Conservation (phyloP, 495 filamentous ascomycete genomes). For the Talaromyces thailandensis region DNA sequence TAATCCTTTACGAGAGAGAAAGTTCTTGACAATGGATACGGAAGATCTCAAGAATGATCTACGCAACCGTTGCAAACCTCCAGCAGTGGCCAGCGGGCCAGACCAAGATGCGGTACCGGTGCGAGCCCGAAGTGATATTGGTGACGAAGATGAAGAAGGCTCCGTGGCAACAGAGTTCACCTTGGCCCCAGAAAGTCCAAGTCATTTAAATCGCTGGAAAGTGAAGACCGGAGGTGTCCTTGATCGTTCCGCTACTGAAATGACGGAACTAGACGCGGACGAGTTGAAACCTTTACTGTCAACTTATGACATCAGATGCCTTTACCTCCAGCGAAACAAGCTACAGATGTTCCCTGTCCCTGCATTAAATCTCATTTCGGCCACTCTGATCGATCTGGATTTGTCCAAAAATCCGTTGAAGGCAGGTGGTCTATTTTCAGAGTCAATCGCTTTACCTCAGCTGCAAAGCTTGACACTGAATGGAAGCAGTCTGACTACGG, state of each 20-base stretch:
- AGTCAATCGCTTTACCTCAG: conserved; percentile 54
- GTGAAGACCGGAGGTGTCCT: conserved; percentile 63
- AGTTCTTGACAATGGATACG: conserved; percentile 67
- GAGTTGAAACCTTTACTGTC: conserved; percentile 34
- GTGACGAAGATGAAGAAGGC: conserved; percentile 29
- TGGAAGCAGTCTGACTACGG: conserved; percentile 55
- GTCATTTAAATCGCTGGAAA: conserved; percentile 39
- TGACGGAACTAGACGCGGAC: conserved; percentile 37
- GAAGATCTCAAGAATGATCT: conserved; percentile 77
- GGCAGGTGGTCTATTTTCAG: conserved; percentile 47
- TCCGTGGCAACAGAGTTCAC: conserved; percentile 39
- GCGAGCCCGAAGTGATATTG: conserved; percentile 25
- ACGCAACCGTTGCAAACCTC: conserved; percentile 56
- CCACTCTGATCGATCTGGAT: conserved; percentile 64
- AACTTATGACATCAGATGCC: conserved; percentile 37
- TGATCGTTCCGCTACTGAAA: conserved; percentile 59
- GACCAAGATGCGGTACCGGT: conserved; percentile 20
- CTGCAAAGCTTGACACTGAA: conserved; percentile 68
- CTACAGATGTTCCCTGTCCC: conserved; percentile 56
- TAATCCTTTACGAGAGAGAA: conserved; percentile 83
- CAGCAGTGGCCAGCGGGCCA: conserved; percentile 7
- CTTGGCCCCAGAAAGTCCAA: conserved; percentile 31
- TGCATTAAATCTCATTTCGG: conserved; percentile 55
- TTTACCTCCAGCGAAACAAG: conserved; percentile 69
- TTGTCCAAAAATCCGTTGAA: conserved; percentile 72